Conservation (phyloP, 306 rosid genomes). For the Trifolium repens region DNA sequence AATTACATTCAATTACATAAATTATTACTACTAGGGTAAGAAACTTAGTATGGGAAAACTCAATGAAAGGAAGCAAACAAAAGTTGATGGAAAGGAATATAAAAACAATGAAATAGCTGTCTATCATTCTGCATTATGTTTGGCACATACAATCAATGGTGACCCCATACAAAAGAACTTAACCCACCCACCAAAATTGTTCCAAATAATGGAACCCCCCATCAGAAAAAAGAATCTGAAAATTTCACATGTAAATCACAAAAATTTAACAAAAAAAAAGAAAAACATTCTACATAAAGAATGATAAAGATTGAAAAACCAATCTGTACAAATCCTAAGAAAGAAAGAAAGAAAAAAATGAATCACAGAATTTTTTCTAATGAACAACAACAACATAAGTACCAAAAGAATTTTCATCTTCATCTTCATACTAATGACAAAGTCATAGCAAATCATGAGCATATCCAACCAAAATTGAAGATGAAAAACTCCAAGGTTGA, state of each 20-base stretch:
- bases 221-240: conserved; percentile 38
- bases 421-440: too few relatives aligned
- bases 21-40: too few relatives aligned
- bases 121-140: conserved; percentile 39
- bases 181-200: conserved; percentile 61
- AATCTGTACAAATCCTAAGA: conserved; percentile 59
- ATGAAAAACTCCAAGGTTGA: conserved; percentile 50
- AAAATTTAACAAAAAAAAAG: not conserved
- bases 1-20: not conserved
- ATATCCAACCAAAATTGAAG: conserved; percentile 55
- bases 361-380: conserved; percentile 42
- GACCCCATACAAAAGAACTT: conserved; percentile 41
- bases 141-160: conserved; percentile 44
- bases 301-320: conserved; percentile 26
- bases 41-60: not conserved
- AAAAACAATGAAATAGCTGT: conserved; percentile 47
- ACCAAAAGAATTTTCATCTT: conserved; percentile 37
- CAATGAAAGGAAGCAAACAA: conserved; percentile 21
- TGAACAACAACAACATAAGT: conserved; percentile 32
- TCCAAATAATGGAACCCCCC: conserved; percentile 57
- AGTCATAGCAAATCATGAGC: conserved; percentile 54
- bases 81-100: not conserved
- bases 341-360: conserved; percentile 45
- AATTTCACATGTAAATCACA: conserved; percentile 33
- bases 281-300: conserved; percentile 46